Evolutionary conservation across 306 rosid genomes (phyloP).

Genomic region (Rosa chinensis): DNA sequence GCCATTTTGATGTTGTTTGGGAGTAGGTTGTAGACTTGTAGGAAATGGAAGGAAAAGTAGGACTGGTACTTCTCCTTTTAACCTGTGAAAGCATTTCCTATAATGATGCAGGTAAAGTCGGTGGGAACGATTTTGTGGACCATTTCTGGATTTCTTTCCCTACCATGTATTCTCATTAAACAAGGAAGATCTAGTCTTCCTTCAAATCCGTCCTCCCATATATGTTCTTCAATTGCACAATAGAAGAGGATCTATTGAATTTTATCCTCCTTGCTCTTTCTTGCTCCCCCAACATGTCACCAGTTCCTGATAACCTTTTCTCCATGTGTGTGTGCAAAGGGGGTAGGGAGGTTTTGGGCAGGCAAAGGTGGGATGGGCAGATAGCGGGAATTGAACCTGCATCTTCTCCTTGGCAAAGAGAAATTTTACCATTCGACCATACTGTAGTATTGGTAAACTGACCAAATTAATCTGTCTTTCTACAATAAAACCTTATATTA

Average conservation of each 20-base stretch:
- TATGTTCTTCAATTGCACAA: not conserved
- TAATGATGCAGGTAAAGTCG: not conserved
- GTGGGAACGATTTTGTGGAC: not conserved
- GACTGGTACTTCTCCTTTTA: not conserved
- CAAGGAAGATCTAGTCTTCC: not conserved
- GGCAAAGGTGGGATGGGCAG: not conserved
- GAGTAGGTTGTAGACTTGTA: too few species aligned
- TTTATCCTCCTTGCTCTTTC: not conserved
- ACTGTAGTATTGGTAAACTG: not conserved
- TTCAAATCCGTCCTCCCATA: not conserved
- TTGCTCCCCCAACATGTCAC: not conserved
- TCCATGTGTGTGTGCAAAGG: not conserved
- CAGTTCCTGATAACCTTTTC: not conserved
- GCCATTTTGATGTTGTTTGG: not conserved
- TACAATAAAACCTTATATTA: not conserved
- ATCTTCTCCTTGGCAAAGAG: not conserved
- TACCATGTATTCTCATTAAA: too few species aligned
- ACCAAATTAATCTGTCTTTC: not conserved
- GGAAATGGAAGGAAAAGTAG: not conserved
- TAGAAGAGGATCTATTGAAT: not conserved
- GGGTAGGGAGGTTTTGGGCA: not conserved
- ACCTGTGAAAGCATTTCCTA: not conserved
- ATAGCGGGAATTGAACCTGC: too few species aligned
- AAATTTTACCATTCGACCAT: too few species aligned
- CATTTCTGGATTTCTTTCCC: not conserved